phyloP scores from a whole-genome alignment of 495 filamentous ascomycete species.

The Cairneyella variabilis region DNA sequence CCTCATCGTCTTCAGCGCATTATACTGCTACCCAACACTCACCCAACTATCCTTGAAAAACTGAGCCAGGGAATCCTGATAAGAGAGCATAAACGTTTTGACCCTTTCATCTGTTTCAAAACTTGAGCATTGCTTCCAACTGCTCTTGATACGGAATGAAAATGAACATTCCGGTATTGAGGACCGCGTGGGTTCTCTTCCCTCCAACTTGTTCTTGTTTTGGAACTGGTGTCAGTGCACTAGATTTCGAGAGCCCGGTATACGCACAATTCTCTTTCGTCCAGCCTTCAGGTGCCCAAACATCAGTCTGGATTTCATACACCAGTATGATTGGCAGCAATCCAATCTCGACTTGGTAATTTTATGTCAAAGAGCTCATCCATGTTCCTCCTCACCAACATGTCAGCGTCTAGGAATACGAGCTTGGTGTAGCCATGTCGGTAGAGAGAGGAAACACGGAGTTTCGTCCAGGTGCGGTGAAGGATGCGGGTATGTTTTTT shows the following conservation, averaged over 20 bases:
- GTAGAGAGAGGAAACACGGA: conserved; percentile 43
- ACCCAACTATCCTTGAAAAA: conserved; percentile 43
- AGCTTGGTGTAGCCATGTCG: conserved; percentile 33
- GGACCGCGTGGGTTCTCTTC: conserved; percentile 30
- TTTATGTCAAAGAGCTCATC: conserved; percentile 39
- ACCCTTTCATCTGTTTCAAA: conserved; percentile 34
- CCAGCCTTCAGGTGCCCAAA: conserved; percentile 48
- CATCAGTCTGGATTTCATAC: conserved; percentile 48
- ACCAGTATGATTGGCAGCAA: conserved; percentile 48
- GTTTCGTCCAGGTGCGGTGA: conserved; percentile 54
- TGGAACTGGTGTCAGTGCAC: conserved; percentile 23
- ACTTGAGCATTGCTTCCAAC: conserved; percentile 34
- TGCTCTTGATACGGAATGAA: conserved; percentile 33
- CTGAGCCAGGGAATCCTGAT: conserved; percentile 49
- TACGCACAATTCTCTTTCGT: conserved; percentile 45
- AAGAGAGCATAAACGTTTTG: conserved; percentile 41
- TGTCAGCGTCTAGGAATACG: conserved; percentile 50
- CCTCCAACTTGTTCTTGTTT: background rate
- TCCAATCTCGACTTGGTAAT: conserved; percentile 32
- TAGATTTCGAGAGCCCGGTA: conserved; percentile 30
- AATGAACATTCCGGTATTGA: conserved; percentile 40
- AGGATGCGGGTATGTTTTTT: conserved; percentile 16
- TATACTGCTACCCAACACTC: conserved; percentile 44
- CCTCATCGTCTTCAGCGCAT: conserved; percentile 50
- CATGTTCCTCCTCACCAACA: conserved; percentile 42